Percentiles rank a stretch among this genome's conserved stretches.
These are phyloP conservation scores for Claviceps africana DNA, from an alignment of 2,329 filamentous ascomycete genomes.

Conservation along the genomic window DNA sequence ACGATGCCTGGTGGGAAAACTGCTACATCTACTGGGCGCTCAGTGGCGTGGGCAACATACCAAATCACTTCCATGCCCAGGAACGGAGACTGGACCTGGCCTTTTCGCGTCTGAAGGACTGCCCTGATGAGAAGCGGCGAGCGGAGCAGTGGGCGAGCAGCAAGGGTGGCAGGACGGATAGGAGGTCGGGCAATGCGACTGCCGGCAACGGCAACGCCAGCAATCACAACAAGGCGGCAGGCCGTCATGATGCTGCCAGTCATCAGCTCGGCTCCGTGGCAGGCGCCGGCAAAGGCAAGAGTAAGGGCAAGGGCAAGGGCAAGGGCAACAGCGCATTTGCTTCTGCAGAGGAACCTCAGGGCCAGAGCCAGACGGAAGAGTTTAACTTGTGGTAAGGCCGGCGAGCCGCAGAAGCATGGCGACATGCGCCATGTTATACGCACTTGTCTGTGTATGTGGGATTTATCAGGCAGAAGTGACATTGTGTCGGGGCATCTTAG, in stretches of 20 bases:
- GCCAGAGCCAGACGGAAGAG: background rate
- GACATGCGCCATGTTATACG: background rate
- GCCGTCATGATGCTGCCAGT: background rate
- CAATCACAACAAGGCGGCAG: background rate
- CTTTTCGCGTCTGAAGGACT: background rate
- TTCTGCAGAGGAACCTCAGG: background rate
- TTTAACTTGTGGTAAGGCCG: conserved; percentile 1
- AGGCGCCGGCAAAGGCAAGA: background rate
- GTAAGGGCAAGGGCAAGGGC: background rate
- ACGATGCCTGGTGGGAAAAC: conserved; percentile 8
- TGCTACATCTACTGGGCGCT: conserved; percentile 7
- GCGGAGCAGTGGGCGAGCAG: conserved; percentile 1
- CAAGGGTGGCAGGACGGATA: background rate
- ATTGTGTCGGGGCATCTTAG: too few species aligned
- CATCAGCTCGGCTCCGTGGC: background rate
- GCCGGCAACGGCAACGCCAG: background rate
- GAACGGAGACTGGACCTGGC: background rate
- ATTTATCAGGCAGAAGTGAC: too few species aligned
- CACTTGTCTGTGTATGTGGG: background rate
- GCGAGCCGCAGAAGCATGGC: background rate
- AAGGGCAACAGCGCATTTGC: background rate
- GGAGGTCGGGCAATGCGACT: background rate
- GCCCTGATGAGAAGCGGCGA: conserved; percentile 1
- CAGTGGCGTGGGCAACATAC: conserved; percentile 1
- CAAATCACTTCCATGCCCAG: background rate